Base-by-base conservation (phyloP, 2,329 filamentous ascomycete genomes). In the Elsinoe perseae region DNA sequence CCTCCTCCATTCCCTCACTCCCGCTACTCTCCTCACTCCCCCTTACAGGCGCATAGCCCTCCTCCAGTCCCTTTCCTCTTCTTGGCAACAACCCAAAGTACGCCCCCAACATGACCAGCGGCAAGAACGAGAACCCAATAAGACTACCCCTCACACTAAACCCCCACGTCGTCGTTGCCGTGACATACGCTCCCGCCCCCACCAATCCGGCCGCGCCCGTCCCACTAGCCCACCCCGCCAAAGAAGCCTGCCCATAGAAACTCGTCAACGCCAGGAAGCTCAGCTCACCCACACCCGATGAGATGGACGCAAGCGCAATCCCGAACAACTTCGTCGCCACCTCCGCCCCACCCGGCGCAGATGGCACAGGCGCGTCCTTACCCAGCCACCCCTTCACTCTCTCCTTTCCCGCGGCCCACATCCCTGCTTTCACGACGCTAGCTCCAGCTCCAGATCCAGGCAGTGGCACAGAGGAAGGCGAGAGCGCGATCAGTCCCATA, bases 231-330 rank as follows among this genome's bases (percentile, higher is more conserved):
- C 93, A 98, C 32, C 89, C 85, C 0, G 91, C 91, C 16, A 97
- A 78, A 63, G 89, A 89, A 70, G 88, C 85, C 7, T 83, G 84
- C 0, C 92, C 93, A 65, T 97, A 97, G 73, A 87, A 96, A 69
- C 97, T 92, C 12, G 92, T 95, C 65, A 98, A 73, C 1, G 89
- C 87, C 4, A 98, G 75, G 67, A 97, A 96, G 70, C 86, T 95
- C 58, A 96, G 76, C 73, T 97, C 93, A 28, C 93, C 93, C 16
- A 80, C 87, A 14, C 93, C 93, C 60, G 85, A 89, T 63, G 87
- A 88, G 52, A 97, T 71, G 64, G 89, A 95, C 1, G 91, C 89
- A 48, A 97, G 74, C 36, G 90, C 80, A 16, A 97, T 87, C 9
- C 93, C 93, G 0, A 82, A 76, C 69, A 97, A 81, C 71, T 95